Base-by-base conservation (phyloP, 2,329 filamentous ascomycete species). In the Xylariomycetidae sp. region DNA sequence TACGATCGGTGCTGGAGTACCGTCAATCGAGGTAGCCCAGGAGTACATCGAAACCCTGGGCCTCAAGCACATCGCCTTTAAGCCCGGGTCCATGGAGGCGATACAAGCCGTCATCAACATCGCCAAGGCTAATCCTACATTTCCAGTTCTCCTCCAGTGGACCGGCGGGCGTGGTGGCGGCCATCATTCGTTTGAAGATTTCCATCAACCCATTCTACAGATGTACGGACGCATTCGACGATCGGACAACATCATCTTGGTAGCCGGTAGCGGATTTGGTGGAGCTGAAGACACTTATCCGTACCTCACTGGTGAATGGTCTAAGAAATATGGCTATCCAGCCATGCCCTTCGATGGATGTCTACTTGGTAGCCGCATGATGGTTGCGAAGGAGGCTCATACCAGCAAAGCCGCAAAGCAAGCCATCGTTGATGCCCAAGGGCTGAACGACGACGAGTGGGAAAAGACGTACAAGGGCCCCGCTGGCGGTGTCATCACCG, bases 321-420 rank as follows among this genome's bases (percentile, higher is more conserved):
- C 88, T n/a, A 78, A 75, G 59, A 82, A 81, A 52, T 94, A 82
- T 52, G 87, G 87, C 40, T 94, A 92, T 56, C 86, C 88, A 16
- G 77, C 86, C 4, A 96, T 96, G 89, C 89, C 89, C 10, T 95
- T 90, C 54, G 89, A 96, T 58, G 89, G 89, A 49, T 86, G 85
- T 55, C 69, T 95, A 44, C 92, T 95, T 49, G 89, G 87, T 49
- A 92, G 85, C 61, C 86, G 89, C 51, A 85, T 94, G 77, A 95
- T 96, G 89, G 85, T 89, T 32, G 84, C 89, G 38, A 90, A 92
- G 66, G 89, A 96, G 61, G 86, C 87, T 1, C 80, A 92, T 54
- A 96, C 89, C 12, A 92, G 88, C 53, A 82, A 78, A 56, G 82
- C 80, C 41, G 88, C 88, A 33, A 95, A 95, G 70, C 78, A 92